phyloP scores from a whole-genome alignment of 306 rosid genomes.

The Dalbergia oliveri region DNA sequence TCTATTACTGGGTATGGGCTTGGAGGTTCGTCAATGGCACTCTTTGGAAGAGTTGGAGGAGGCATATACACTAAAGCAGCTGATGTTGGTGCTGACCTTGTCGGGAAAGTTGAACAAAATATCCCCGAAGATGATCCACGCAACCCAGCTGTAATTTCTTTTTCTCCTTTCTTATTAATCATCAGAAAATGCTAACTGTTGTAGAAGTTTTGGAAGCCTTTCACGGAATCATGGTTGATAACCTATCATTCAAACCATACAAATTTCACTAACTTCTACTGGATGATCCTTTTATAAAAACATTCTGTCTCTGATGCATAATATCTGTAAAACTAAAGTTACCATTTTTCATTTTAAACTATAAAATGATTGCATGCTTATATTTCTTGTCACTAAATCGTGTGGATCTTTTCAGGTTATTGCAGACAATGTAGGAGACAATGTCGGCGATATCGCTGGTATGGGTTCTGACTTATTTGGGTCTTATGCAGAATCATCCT shows the following conservation, averaged over 20 bases:
- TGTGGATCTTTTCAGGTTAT: conserved; percentile 62
- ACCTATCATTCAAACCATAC: neutral
- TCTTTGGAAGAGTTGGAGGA: conserved; percentile 82
- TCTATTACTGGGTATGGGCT: conserved; percentile 81
- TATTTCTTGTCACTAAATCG: neutral
- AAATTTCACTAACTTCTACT: neutral
- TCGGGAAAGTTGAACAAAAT: conserved; percentile 69
- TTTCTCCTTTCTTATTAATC: conserved; percentile 11
- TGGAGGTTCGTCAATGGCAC: conserved; percentile 85
- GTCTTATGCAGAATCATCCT: conserved; percentile 77
- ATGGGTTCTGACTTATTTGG: conserved; percentile 84
- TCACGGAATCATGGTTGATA: neutral
- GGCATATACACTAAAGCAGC: conserved; percentile 87
- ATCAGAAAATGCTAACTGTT: neutral
- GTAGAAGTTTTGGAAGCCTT: conserved; percentile 9
- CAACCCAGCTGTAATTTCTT: conserved; percentile 70
- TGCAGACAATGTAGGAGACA: conserved; percentile 83
- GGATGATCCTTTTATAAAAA: neutral
- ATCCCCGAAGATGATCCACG: conserved; percentile 83
- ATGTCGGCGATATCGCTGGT: conserved; percentile 82
- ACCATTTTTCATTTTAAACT: conserved; percentile 20
- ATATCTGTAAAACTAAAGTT: neutral
- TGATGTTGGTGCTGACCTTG: conserved; percentile 88
- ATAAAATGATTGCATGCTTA: neutral
- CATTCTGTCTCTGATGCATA: neutral